A percentile compares a stretch with the other conserved stretches of the same genome.
Evolutionary conservation across 257 asterid species (phyloP).

Genomic region (Asclepias syriaca): DNA sequence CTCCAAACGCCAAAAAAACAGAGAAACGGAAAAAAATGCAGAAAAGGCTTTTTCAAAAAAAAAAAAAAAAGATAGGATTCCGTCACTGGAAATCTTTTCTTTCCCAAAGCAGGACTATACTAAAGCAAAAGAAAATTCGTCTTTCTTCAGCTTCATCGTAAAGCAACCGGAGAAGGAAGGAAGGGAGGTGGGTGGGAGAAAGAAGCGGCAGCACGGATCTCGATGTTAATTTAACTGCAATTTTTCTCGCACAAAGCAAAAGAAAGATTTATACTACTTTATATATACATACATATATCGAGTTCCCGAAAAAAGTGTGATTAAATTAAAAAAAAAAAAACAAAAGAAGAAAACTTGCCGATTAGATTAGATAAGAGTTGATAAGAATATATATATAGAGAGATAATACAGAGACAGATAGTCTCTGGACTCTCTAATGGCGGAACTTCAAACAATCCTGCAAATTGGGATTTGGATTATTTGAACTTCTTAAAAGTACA

Average conservation of each 20-base stretch:
- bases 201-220: background rate
- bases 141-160: conserved; percentile 26
- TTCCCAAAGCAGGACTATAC: background rate
- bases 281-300: too few species aligned
- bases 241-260: background rate
- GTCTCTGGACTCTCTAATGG: background rate
- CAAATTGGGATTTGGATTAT: background rate
- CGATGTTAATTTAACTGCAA: background rate
- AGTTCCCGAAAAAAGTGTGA: background rate
- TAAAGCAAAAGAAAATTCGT: background rate
- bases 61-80: background rate
- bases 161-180: conserved; percentile 27
- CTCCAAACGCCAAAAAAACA: background rate
- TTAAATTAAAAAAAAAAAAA: background rate
- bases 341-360: background rate
- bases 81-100: background rate
- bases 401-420: background rate
- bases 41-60: background rate
- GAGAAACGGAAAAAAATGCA: background rate
- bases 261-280: too few species aligned
- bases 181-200: background rate
- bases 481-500: background rate
- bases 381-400: background rate
- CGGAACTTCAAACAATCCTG: background rate
- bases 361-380: background rate